Percentiles rank a stretch among this genome's conserved stretches.
These are phyloP conservation scores for Cladophialophora exuberans DNA, from an alignment of 2,329 filamentous ascomycete genomes.

Conservation along the genomic window DNA sequence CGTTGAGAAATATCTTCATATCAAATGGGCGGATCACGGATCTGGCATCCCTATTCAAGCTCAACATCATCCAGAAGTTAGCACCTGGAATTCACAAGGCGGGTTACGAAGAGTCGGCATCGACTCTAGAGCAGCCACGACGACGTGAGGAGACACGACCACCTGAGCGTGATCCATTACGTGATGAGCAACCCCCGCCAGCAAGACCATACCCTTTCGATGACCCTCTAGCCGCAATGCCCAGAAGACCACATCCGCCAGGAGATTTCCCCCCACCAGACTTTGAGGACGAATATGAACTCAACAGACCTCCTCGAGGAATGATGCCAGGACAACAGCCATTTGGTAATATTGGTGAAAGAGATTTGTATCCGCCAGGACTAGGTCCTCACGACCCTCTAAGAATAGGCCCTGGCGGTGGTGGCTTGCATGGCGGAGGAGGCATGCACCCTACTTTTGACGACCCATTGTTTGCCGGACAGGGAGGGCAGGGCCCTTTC, in stretches of 20 bases:
- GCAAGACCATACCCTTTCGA: constrained; percentile 70
- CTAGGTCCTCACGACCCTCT: constrained; percentile 85
- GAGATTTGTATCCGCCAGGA: constrained; percentile 85
- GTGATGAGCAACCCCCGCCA: constrained; percentile 60
- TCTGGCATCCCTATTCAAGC: constrained; percentile 72
- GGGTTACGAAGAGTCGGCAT: constrained; percentile 68
- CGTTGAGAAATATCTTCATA: constrained; percentile 68
- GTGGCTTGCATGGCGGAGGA: constrained; percentile 62
- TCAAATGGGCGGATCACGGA: constrained; percentile 70
- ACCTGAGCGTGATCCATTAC: constrained; percentile 51
- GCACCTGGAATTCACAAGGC: constrained; percentile 76
- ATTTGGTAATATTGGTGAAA: constrained; percentile 70
- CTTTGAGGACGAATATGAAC: constrained; percentile 91
- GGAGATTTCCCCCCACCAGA: constrained; percentile 82
- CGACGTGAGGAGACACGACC: constrained; percentile 46
- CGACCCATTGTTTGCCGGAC: constrained; percentile 77
- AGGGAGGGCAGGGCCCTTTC: constrained; percentile 56
- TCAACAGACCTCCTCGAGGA: constrained; percentile 68
- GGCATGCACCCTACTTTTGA: constrained; percentile 98
- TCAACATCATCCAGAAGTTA: constrained; percentile 81
- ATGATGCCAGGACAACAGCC: constrained; percentile 40
- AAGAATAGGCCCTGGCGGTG: constrained; percentile 65
- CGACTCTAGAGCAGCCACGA: constrained; percentile 40
- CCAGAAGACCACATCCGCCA: constrained; percentile 66
- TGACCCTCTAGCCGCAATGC: constrained; percentile 64